Evolutionary conservation across 352 stramenopile genomes (phyloP).

Genomic region (Phytophthora pinifolia): DNA sequence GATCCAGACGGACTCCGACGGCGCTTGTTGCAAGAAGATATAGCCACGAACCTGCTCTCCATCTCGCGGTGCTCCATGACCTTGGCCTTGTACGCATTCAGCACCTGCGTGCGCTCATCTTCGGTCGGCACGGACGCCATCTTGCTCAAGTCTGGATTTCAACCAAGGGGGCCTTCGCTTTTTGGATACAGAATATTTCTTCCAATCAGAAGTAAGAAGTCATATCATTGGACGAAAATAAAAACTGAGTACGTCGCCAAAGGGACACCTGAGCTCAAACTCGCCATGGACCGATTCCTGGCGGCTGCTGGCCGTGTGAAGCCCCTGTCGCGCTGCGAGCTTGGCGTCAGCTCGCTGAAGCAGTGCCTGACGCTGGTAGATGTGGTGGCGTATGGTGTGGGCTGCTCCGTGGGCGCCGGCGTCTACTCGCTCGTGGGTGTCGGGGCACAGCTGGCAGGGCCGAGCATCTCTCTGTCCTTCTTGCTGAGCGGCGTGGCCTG

Average conservation of each 20-base stretch:
- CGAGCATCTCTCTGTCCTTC: slow-evolving; percentile 91
- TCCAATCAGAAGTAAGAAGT: slow-evolving; percentile 5
- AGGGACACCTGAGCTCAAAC: no score
- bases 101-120: slow-evolving; percentile 91
- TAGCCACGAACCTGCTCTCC: slow-evolving; percentile 84
- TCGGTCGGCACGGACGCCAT: slow-evolving; percentile 72
- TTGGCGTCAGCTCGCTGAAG: slow-evolving; percentile 41
- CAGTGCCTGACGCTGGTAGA: slow-evolving; percentile 76
- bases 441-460: slow-evolving; percentile 81
- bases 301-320: slow-evolving; percentile 64
- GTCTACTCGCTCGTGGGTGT: slow-evolving; percentile 92
- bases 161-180: slow-evolving; percentile 8
- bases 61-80: slow-evolving; percentile 97
- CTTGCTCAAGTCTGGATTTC: slow-evolving; percentile 2
- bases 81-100: slow-evolving; percentile 95
- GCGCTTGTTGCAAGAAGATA: background rate
- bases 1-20: background rate
- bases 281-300: slow-evolving; percentile 57
- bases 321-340: slow-evolving; percentile 58
- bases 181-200: slow-evolving; percentile 29
- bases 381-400: slow-evolving; percentile 89
- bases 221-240: slow-evolving; percentile 23
- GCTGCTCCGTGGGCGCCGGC: slow-evolving; percentile 90
- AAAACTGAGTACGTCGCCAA: slow-evolving; percentile 3
- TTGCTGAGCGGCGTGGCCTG: slow-evolving; percentile 85